phyloP scores from a whole-genome alignment of 1,284 basidiomycete species.

The Pterulicium gracile region DNA sequence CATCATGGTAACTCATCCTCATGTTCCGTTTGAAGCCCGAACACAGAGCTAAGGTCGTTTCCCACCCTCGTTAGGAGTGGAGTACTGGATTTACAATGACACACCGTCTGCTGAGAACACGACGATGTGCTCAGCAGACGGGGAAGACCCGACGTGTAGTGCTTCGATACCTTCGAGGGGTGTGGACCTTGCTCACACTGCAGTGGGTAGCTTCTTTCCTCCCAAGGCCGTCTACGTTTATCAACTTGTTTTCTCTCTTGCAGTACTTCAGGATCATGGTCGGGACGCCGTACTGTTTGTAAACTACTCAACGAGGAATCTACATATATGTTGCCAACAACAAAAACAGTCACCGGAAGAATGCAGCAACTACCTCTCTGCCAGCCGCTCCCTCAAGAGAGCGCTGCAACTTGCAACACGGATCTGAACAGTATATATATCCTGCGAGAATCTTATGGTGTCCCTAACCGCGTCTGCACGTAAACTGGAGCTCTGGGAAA shows the following conservation, averaged over 20 bases:
- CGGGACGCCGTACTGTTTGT: background rate
- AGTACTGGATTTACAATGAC: conserved; percentile 29
- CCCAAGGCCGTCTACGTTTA: background rate
- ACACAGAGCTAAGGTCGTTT: too few species aligned
- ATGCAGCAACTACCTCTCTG: too few species aligned
- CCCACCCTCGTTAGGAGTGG: conserved; percentile 23
- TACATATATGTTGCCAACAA: too few species aligned
- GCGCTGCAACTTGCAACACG: too few species aligned
- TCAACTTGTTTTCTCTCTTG: background rate
- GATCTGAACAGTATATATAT: too few species aligned
- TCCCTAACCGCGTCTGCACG: too few species aligned
- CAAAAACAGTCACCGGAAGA: too few species aligned
- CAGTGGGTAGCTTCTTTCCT: background rate
- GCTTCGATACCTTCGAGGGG: conserved; percentile 1
- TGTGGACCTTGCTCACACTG: background rate
- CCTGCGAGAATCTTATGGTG: too few species aligned
- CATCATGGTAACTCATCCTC: conserved; percentile 26
- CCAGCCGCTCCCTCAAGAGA: too few species aligned
- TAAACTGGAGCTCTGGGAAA: too few species aligned
- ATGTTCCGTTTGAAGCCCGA: background rate
- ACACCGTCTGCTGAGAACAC: conserved; percentile 24
- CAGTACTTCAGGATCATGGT: conserved; percentile 2
- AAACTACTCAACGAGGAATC: too few species aligned
- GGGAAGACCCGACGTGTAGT: conserved; percentile 26
- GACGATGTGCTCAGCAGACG: conserved; percentile 23